Base-by-base conservation (phyloP, 2,329 filamentous ascomycete species). In the Cylindrodendrum hubeiense region DNA sequence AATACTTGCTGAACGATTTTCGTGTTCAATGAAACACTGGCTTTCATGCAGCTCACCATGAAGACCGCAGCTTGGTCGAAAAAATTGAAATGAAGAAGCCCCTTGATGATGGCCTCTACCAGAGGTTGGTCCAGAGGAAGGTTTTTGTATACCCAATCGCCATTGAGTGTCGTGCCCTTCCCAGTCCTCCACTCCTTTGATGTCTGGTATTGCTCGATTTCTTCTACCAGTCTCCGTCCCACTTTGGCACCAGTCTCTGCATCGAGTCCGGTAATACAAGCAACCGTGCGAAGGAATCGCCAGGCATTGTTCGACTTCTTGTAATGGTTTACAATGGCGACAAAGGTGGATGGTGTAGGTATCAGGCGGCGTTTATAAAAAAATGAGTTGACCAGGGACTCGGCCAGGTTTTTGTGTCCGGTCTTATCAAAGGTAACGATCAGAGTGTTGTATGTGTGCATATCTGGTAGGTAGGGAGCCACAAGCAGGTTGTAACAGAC, bases 371-470 rank as follows among this genome's bases (percentile, higher is more conserved):
- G 85, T 10, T 79, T 70, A 43, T 81, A 68, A 44, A 87, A 77
- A 56, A 88, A 86, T 0, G 83, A 85, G 53, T 86, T 77, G 21
- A 88, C 80, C 33, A 91, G 81, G n/a, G 81, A 72, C 39, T 88
- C 81, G 4, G 86, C 84, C 19, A 91, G 79, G 39, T 80, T 78
- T 60, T 84, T 81, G 56, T 85, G 80, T 28, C 83, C 80, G 5
- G 85, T 75, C 33, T 83, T 81, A 56, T 86, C 84, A 54, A 95
- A 89, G n/a, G 87, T 87, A n/a, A 87, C 77, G 3, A 95, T 85
- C 26, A 96, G 83, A 13, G 86, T 85, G 74, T 94, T 94, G 80
- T 90, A 93, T 4, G 90, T 93, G 68, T 89, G 84, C 37, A 92
- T 85, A 66, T 88, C 88, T 0, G 92, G 91, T 0, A 89, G 86